A percentile compares a stretch with the other conserved stretches of the same genome.
Evolutionary conservation across 805 yeast genomes (phyloP).

Genomic region (Myxozyma monticola): DNA sequence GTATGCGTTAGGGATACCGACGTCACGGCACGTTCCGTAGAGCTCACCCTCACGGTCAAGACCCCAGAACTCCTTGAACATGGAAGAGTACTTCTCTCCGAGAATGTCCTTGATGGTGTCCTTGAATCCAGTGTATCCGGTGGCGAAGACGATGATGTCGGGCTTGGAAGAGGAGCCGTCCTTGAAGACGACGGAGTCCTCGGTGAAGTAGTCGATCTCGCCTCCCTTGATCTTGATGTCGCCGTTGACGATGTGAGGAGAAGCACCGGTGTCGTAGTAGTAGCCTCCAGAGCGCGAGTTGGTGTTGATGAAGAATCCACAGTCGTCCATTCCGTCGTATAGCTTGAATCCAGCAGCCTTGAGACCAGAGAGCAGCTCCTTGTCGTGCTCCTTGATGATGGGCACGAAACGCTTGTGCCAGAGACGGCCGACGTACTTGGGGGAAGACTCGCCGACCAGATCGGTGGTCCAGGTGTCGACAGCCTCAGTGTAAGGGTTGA

Average conservation of each 20-base stretch:
- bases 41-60: conserved; percentile 49
- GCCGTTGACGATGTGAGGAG: conserved; percentile 44
- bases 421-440: conserved; percentile 41
- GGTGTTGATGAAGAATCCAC: conserved; percentile 47
- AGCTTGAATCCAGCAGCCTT: conserved; percentile 43
- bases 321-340: conserved; percentile 47
- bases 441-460: conserved; percentile 41
- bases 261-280: conserved; percentile 50
- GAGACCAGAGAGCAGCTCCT: conserved; percentile 40
- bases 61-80: conserved; percentile 45
- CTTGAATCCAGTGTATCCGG: conserved; percentile 48
- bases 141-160: conserved; percentile 48
- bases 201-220: conserved; percentile 42
- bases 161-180: conserved; percentile 43
- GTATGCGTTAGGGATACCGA: conserved; percentile 47
- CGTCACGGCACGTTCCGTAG: conserved; percentile 43
- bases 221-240: conserved; percentile 45
- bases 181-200: conserved; percentile 43
- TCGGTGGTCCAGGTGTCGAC: conserved; percentile 46
- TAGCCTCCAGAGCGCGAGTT: conserved; percentile 49
- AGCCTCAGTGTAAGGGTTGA: conserved; percentile 36
- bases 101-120: conserved; percentile 45
- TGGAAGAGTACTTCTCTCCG: conserved; percentile 43
- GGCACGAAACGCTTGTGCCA: conserved; percentile 42
- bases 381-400: conserved; percentile 36